Evolutionary conservation across 2,329 filamentous ascomycete species (phyloP), one percentile per base, ranked within the genome.

Genomic region (Sphaerostilbella broomeana): DNA sequence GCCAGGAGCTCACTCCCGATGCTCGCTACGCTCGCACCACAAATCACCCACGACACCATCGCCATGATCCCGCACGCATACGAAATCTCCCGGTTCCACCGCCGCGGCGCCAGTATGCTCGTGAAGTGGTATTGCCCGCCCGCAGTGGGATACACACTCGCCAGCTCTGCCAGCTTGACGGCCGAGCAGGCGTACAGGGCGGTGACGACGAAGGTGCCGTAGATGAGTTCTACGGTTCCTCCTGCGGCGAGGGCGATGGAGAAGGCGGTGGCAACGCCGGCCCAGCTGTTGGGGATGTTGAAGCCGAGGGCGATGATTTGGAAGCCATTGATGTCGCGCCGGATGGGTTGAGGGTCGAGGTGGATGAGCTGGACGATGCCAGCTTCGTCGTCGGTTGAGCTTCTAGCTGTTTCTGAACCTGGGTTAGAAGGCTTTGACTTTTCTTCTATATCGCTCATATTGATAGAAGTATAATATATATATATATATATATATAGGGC

Each of bases 41-140:
- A 35, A 8, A 41, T 38, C 9, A 40, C 15, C 37, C 17, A 35
- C 11, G 22, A 33, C 5, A 31, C 21, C 5, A n/a, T 26, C 16
- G 28, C 18, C 10, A 34, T 18, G 20, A 38, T 25, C 11, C 42
- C 42, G 13, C 42, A 44, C 7, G 18, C 12, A 12, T 45, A 47
- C 16, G 38, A 50, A 31, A 40, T 43, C 7, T 3, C 40, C 35
- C n/a, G 43, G 26, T 47, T 50, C 39, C 43, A 47, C 27, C 36
- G 43, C 22, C 45, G 52, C 21, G 55, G 53, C 4, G 52, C 48
- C 13, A 57, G 42, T 6, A 61, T 56, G 11, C 50, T 53, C 1
- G 58, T 56, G 54, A 58, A 63, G 18, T 64, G 59, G 38, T 63
- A 64, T 32, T 64, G 61, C 3, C 61, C 62, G 3, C 62, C 60